Evolutionary conservation across 2,329 filamentous ascomycete species (phyloP), one percentile per base, ranked within the genome.

Genomic region (Colletotrichum musicola): DNA sequence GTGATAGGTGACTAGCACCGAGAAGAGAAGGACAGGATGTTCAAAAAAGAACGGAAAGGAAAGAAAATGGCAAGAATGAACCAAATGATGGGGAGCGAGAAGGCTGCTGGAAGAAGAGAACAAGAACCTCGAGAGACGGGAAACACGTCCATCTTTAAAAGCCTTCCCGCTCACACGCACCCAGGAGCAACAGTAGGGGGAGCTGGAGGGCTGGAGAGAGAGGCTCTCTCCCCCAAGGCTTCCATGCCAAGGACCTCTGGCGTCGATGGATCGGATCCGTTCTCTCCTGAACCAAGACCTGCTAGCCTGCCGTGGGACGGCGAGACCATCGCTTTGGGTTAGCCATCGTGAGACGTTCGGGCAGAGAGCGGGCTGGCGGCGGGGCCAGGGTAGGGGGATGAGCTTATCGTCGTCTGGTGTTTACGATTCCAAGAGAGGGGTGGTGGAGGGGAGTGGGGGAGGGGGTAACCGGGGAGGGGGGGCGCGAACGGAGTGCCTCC

Each of bases 361-460:
- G 6, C 62, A 65, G 25, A 60, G 55, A 65, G 65, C 55, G 50
- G 62, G 30, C 44, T 65, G 42, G 42, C 50, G 35, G 66, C 62
- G 66, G 66, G 55, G 62, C 55, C 27, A 30, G n/a, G 62, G 50
- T 69, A 69, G 66, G 66, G 64, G 62, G 44, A 61, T 55, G 62
- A 69, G 62, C 50, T 66, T 69, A 65, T 58, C 62, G 55, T 61
- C 50, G 66, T 69, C 62, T 69, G 56, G 66, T 56, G 56, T 69
- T 69, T 66, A 69, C 66, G 50, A 69, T 65, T 55, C 49, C 50
- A 66, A 61, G 66, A 61, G 66, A 56, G 62, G 49, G 55, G 30
- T 30, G 42, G 55, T 60, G 49, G 56, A 66, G 62, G 59, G 47
- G 40, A 60, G 66, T 56, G 55, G 44, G 56, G 49, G 65, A 49